These are phyloP conservation scores for Xylaria grammica DNA, from an alignment of 495 filamentous ascomycete genomes.

Conservation along the genomic window DNA sequence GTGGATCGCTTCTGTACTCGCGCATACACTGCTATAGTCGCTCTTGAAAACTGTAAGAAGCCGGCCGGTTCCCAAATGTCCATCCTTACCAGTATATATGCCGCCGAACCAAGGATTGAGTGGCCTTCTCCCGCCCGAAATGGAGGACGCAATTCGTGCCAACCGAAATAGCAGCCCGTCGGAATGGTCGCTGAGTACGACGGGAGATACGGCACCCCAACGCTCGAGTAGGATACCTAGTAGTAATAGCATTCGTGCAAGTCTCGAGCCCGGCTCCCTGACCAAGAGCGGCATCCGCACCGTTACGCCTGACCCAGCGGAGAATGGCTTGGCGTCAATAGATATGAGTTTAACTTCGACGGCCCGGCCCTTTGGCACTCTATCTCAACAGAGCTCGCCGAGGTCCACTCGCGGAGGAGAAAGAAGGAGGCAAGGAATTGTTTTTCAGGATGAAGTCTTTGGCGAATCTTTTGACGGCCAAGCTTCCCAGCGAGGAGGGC, in stretches of 20 bases:
- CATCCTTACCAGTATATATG: slow-evolving; percentile 26
- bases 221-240: slow-evolving; percentile 32
- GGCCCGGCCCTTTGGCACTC: slow-evolving; percentile 38
- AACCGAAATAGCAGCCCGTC: slow-evolving; percentile 36
- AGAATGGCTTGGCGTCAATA: slow-evolving; percentile 31
- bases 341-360: slow-evolving; percentile 36
- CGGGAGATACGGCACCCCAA: slow-evolving; percentile 34
- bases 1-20: slow-evolving; percentile 13
- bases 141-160: slow-evolving; percentile 36
- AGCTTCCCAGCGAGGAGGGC: slow-evolving; percentile 33
- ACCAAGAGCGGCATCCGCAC: slow-evolving; percentile 50
- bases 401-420: slow-evolving; percentile 47
- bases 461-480: slow-evolving; percentile 47
- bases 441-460: slow-evolving; percentile 55
- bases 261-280: slow-evolving; percentile 29
- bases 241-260: slow-evolving; percentile 26
- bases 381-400: slow-evolving; percentile 50
- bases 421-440: slow-evolving; percentile 54
- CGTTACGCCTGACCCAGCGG: slow-evolving; percentile 58
- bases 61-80: slow-evolving; percentile 33
- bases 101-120: slow-evolving; percentile 38
- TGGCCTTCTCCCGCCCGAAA: slow-evolving; percentile 42
- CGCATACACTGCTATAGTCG: slow-evolving; percentile 23
- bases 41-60: slow-evolving; percentile 26
- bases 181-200: slow-evolving; percentile 43